Percentiles rank a stretch among this genome's conserved stretches.
These are phyloP conservation scores for Pythium dissotocum DNA, from an alignment of 352 stramenopile species.

Conservation along the genomic window DNA sequence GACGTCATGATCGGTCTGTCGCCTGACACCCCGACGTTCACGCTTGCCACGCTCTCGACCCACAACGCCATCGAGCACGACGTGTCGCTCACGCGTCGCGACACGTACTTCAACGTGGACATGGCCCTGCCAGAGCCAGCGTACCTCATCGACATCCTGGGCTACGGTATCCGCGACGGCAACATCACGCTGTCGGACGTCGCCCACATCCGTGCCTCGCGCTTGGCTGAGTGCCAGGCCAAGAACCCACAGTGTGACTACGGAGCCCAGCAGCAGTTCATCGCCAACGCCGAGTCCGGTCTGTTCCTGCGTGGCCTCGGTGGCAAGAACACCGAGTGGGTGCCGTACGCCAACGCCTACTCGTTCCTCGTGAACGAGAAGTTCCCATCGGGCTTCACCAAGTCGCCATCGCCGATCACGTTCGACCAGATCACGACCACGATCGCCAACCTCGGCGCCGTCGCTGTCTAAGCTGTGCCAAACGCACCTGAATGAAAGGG, in stretches of 20 bases:
- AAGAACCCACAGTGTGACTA: conserved; percentile 10
- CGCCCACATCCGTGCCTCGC: conserved; percentile 13
- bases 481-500: neutral
- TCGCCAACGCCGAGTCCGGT: conserved; percentile 32
- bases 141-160: conserved; percentile 32
- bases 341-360: conserved; percentile 7
- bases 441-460: conserved; percentile 22
- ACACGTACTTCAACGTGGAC: conserved; percentile 38
- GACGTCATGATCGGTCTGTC: conserved; percentile 31
- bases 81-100: conserved; percentile 32
- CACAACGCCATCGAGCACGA: conserved; percentile 39
- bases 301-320: conserved; percentile 30
- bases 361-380: conserved; percentile 34
- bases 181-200: conserved; percentile 11
- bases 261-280: conserved; percentile 20
- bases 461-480: neutral
- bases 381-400: conserved; percentile 28
- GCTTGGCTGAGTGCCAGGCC: conserved; percentile 5
- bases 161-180: conserved; percentile 15
- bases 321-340: conserved; percentile 22
- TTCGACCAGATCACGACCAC: conserved; percentile 8
- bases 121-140: conserved; percentile 26
- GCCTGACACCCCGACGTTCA: conserved; percentile 30
- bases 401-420: conserved; percentile 20
- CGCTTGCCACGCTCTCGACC: conserved; percentile 41